Percentiles rank a stretch among this genome's conserved stretches.
Evolutionary conservation across 1,284 basidiomycete genomes (phyloP).

Genomic region (Xerocomus nothofagi): DNA sequence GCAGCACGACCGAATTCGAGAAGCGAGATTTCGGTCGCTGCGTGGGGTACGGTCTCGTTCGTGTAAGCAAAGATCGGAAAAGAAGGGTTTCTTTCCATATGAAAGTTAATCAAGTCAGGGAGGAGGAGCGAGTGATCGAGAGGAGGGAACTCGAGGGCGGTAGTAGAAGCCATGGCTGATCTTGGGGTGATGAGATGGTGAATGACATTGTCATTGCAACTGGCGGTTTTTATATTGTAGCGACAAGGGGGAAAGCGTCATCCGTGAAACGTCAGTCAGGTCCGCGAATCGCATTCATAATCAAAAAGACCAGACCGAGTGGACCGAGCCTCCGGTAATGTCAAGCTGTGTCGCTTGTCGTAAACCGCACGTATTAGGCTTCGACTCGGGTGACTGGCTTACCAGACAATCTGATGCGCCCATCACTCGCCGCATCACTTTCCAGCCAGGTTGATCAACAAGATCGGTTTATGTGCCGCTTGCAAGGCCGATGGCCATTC

Average conservation of each 20-base stretch:
- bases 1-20: slow-evolving; percentile 36
- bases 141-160: slow-evolving; percentile 19
- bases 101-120: slow-evolving; percentile 32
- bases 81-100: slow-evolving; percentile 29
- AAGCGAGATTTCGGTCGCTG: slow-evolving; percentile 22
- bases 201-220: background rate
- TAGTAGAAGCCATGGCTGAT: slow-evolving; percentile 10
- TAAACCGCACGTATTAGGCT: too few species aligned
- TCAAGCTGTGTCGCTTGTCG: too few species aligned
- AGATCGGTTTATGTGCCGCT: too few species aligned
- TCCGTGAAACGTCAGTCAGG: background rate
- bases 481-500: too few species aligned
- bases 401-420: slow-evolving; percentile 5
- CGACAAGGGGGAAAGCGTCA: too few species aligned
- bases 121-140: slow-evolving; percentile 27
- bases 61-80: slow-evolving; percentile 24
- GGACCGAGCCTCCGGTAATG: background rate
- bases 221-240: too few species aligned
- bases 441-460: too few species aligned
- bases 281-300: background rate
- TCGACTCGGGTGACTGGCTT: too few species aligned
- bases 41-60: slow-evolving; percentile 12
- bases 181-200: background rate
- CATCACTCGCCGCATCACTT: too few species aligned
- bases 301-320: background rate